A percentile compares a stretch with the other conserved stretches of the same genome.
Conservation (phyloP, 2,329 filamentous ascomycete species). For the Mycosphaerella sp. region DNA sequence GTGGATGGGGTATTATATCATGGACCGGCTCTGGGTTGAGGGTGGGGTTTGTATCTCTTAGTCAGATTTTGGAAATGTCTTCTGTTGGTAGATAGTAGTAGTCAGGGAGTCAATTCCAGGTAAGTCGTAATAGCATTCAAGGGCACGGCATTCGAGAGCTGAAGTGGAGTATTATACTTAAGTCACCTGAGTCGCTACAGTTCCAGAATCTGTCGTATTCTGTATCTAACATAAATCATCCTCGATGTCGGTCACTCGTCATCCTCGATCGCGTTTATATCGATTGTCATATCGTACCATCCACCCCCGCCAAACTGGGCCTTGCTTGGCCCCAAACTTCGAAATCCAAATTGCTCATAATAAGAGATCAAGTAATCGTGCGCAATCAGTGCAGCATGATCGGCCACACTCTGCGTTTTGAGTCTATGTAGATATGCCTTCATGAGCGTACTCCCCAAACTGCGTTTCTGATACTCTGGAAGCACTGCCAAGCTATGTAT, state of each 20-base stretch:
- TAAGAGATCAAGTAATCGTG: constrained; percentile 67
- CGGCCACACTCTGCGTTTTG: constrained; percentile 61
- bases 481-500: constrained; percentile 78
- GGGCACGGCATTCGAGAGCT: too few species aligned
- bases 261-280: constrained; percentile 15
- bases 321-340: constrained; percentile 60
- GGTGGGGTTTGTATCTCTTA: too few species aligned
- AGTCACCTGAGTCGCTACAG: too few species aligned
- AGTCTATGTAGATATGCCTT: constrained; percentile 73
- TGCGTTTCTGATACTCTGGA: constrained; percentile 66
- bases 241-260: neutral
- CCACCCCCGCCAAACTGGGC: constrained; percentile 70
- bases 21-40: too few species aligned
- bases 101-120: too few species aligned
- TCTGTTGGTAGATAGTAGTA: too few species aligned
- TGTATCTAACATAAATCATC: too few species aligned
- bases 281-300: constrained; percentile 72
- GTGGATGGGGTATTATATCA: constrained; percentile 37
- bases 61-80: too few species aligned
- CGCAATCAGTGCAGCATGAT: constrained; percentile 69
- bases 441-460: constrained; percentile 67
- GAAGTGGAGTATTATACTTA: too few species aligned
- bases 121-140: too few species aligned
- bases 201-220: too few species aligned
- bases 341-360: constrained; percentile 72